Percentiles rank a stretch among this genome's conserved stretches.
These are phyloP conservation scores for Grosmannia serpens DNA, from an alignment of 2,329 filamentous ascomycete species.

Conservation along the genomic window DNA sequence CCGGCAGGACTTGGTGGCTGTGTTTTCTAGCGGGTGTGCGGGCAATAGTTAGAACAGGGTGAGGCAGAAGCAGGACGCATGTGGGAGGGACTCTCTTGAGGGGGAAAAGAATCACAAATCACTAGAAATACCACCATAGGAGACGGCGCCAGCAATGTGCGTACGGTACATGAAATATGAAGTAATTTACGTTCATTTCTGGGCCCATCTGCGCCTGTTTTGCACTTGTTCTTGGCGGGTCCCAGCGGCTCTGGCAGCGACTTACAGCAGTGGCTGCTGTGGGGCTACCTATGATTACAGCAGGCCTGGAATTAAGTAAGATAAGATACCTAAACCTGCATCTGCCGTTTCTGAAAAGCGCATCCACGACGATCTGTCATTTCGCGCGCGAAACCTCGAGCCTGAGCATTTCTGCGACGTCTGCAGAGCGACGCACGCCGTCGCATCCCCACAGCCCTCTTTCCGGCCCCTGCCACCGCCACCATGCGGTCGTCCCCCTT, in stretches of 20 bases:
- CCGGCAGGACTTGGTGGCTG: not conserved
- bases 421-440: not conserved
- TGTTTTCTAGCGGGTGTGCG: not conserved
- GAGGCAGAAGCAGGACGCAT: not conserved
- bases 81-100: not conserved
- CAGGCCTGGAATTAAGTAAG: too few relatives aligned
- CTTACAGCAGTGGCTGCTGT: not conserved
- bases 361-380: not conserved
- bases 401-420: not conserved
- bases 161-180: not conserved
- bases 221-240: too few relatives aligned
- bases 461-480: not conserved
- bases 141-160: constrained; percentile 1
- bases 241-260: not conserved
- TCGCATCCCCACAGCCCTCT: not conserved
- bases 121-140: not conserved
- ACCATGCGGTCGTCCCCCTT: not conserved
- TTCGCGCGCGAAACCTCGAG: not conserved
- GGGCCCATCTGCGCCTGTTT: too few relatives aligned
- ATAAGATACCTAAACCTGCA: not conserved
- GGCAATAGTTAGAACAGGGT: not conserved
- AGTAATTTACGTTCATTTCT: not conserved
- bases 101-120: not conserved
- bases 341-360: too few relatives aligned
- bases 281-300: too few relatives aligned